Conservation (phyloP, 2,329 filamentous ascomycete species). For the Cercospora sp. region DNA sequence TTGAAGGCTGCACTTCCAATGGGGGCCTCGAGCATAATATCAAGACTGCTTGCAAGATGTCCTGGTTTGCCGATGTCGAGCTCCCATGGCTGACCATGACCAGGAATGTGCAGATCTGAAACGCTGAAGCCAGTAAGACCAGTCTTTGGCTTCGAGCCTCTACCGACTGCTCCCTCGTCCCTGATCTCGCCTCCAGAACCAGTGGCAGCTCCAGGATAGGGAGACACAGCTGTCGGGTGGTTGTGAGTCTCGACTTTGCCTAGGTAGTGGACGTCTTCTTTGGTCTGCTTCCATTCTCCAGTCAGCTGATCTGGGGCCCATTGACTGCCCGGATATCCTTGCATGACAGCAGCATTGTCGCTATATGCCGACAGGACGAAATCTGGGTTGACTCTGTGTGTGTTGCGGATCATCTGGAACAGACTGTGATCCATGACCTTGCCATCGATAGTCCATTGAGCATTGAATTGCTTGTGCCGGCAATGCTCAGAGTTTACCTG, state of each 20-base stretch:
- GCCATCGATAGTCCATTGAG: constrained; percentile 92
- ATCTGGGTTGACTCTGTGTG: constrained; percentile 73
- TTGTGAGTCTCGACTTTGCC: constrained; percentile 98
- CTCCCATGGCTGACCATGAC: constrained; percentile 82
- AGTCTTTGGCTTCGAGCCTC: constrained; percentile 89
- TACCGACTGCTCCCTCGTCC: constrained; percentile 90
- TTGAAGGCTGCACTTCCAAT: constrained; percentile 95
- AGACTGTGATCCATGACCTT: constrained; percentile 75
- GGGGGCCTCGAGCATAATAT: constrained; percentile 97
- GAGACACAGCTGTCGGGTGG: constrained; percentile 93
- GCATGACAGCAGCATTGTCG: constrained; percentile 92
- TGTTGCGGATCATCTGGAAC: constrained; percentile 96
- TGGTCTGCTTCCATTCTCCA: constrained; percentile 82
- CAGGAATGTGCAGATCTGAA: constrained; percentile 88
- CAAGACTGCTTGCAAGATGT: constrained; percentile 89
- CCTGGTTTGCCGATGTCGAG: constrained; percentile 82
- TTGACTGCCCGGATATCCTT: constrained; percentile 69
- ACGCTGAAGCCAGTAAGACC: constrained; percentile 93
- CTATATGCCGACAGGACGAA: constrained; percentile 95
- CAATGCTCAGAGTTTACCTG: constrained; percentile 99
- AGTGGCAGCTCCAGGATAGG: constrained; percentile 89
- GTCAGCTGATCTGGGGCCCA: constrained; percentile 89
- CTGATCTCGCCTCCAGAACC: constrained; percentile 94
- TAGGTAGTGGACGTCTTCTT: constrained; percentile 82
- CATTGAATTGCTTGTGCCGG: constrained; percentile 90